phyloP scores from a whole-genome alignment of 495 filamentous ascomycete species.

The Annulohypoxylon moriforme region DNA sequence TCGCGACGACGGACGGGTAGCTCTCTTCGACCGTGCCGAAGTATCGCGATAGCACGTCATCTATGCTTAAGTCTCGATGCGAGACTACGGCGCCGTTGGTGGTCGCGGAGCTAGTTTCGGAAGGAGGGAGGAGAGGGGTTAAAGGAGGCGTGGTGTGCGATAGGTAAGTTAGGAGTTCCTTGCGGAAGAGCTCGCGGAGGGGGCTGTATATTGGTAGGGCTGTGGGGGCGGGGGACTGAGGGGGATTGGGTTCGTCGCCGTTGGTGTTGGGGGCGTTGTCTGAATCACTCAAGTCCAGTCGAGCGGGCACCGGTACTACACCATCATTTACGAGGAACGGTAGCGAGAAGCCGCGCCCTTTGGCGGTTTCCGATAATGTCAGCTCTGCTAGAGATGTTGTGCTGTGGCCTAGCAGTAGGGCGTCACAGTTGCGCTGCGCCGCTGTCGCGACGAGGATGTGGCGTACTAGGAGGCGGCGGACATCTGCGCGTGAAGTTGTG shows the following conservation, averaged over 20 bases:
- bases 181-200: slow-evolving; percentile 82
- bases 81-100: slow-evolving; percentile 60
- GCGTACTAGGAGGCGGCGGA: slow-evolving; percentile 74
- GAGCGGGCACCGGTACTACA: slow-evolving; percentile 65
- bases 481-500: slow-evolving; percentile 77
- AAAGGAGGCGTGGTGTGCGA: slow-evolving; percentile 64
- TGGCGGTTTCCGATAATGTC: slow-evolving; percentile 86
- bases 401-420: slow-evolving; percentile 83
- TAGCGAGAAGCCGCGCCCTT: slow-evolving; percentile 84
- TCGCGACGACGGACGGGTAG: slow-evolving; percentile 92
- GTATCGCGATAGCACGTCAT: slow-evolving; percentile 88
- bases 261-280: neutral
- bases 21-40: slow-evolving; percentile 87
- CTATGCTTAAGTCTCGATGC: slow-evolving; percentile 84
- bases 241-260: neutral
- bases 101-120: neutral
- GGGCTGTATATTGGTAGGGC: slow-evolving; percentile 69
- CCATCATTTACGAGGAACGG: slow-evolving; percentile 87
- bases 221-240: neutral
- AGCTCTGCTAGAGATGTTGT: slow-evolving; percentile 89
- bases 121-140: slow-evolving; percentile 55
- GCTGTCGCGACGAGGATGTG: slow-evolving; percentile 75
- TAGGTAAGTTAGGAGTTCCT: slow-evolving; percentile 76
- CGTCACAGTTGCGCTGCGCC: slow-evolving; percentile 66
- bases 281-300: slow-evolving; percentile 42